A percentile compares a stretch with the other conserved stretches of the same genome.
These are phyloP conservation scores for Yamadazyma buinensis DNA, from an alignment of 1,139 yeast genomes.

Conservation along the genomic window DNA sequence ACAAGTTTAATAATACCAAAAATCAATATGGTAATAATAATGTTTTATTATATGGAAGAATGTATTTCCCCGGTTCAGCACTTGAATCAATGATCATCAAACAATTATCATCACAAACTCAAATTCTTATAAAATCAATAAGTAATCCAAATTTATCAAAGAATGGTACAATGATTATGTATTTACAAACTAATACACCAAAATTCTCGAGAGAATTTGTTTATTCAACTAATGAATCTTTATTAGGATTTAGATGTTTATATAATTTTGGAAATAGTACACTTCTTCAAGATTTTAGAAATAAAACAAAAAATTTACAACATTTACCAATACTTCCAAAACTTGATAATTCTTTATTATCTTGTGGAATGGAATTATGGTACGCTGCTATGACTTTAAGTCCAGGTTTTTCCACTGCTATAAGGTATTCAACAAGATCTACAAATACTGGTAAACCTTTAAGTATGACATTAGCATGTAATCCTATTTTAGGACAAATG, in stretches of 20 bases:
- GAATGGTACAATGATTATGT: constrained; percentile 62
- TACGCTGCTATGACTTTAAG: constrained; percentile 81
- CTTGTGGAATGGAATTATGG: constrained; percentile 87
- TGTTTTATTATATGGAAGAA: constrained; percentile 62
- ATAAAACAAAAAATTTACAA: constrained; percentile 9
- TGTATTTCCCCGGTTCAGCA: constrained; percentile 85
- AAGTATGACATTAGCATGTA: constrained; percentile 80
- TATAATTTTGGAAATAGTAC: constrained; percentile 57
- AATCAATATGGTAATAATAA: constrained; percentile 8
- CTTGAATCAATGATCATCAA: constrained; percentile 86
- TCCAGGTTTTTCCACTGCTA: constrained; percentile 80
- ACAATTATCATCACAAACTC: constrained; percentile 56
- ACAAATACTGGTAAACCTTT: constrained; percentile 86
- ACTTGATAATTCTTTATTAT: constrained; percentile 49
- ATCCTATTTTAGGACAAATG: constrained; percentile 88
- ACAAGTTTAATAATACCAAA: not conserved
- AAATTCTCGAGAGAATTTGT: constrained; percentile 71
- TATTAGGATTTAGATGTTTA: constrained; percentile 78
- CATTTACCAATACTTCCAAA: constrained; percentile 30
- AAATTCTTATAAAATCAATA: constrained; percentile 69
- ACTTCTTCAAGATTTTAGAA: constrained; percentile 3
- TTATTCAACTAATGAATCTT: constrained; percentile 83
- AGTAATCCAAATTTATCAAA: constrained; percentile 61
- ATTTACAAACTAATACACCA: constrained; percentile 66
- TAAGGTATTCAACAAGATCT: constrained; percentile 82